phyloP scores from a whole-genome alignment of 768 basidiomycete genomes.

The Arthromyces matolae region DNA sequence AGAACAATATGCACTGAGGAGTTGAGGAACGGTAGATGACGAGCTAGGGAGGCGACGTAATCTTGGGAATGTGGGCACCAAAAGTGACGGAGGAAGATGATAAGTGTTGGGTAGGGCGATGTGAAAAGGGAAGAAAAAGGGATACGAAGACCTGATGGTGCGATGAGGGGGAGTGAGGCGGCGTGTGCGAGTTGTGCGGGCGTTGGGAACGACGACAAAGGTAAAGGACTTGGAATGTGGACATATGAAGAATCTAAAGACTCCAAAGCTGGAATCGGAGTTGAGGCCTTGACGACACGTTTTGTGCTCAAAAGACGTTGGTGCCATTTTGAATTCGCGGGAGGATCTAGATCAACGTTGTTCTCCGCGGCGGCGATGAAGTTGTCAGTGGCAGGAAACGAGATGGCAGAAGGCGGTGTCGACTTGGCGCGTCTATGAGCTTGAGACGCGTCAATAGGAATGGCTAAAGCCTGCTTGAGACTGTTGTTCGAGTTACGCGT shows the following conservation, averaged over 20 bases:
- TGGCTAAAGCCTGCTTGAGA: conserved; percentile 18
- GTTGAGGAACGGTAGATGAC: conserved; percentile 40
- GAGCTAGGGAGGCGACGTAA: conserved; percentile 66
- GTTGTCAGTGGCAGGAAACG: background rate
- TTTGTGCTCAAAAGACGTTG: background rate
- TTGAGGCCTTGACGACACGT: background rate
- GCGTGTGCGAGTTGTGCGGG: conserved; percentile 56
- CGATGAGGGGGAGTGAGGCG: conserved; percentile 58
- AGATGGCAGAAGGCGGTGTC: background rate
- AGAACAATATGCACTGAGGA: conserved; percentile 62
- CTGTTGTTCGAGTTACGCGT: conserved; percentile 49
- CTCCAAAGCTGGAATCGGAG: background rate
- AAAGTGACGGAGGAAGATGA: conserved; percentile 87
- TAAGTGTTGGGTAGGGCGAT: conserved; percentile 52
- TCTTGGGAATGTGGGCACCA: conserved; percentile 88
- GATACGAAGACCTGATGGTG: conserved; percentile 62
- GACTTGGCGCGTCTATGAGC: background rate
- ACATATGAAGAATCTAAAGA: conserved; percentile 19
- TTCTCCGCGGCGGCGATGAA: background rate
- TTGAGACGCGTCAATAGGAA: background rate
- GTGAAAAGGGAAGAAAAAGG: conserved; percentile 67
- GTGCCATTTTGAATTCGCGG: conserved; percentile 1
- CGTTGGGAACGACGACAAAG: conserved; percentile 40
- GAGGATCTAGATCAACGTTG: too few species aligned
- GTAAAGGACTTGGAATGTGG: conserved; percentile 26